These are phyloP conservation scores for Backusella tarrabulga DNA, from an alignment of 192 early-diverging fungal species.

Conservation along the genomic window DNA sequence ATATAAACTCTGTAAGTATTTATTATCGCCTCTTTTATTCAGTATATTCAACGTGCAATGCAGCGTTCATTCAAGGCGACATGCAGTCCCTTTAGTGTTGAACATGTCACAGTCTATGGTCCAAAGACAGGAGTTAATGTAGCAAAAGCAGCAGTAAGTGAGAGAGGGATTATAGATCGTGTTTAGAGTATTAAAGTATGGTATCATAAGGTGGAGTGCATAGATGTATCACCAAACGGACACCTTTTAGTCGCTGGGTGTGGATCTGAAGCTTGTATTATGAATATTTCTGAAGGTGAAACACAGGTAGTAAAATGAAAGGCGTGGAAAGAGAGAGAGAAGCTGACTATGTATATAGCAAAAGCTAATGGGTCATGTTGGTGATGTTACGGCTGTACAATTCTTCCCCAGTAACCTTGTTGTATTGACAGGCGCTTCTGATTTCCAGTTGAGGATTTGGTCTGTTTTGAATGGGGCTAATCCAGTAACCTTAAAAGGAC, in stretches of 20 bases:
- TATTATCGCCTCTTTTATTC: background rate
- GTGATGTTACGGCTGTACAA: constrained; percentile 60
- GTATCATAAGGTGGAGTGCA: constrained; percentile 30
- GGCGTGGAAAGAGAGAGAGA: background rate
- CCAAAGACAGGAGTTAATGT: constrained; percentile 23
- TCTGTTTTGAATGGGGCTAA: constrained; percentile 72
- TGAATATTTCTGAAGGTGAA: constrained; percentile 37
- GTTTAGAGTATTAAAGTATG: background rate
- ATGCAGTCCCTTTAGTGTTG: constrained; percentile 30
- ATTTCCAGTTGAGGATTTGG: constrained; percentile 72
- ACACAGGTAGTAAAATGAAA: constrained; percentile 29
- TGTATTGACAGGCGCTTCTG: constrained; percentile 63
- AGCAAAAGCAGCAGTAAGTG: constrained; percentile 9
- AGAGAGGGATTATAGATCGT: background rate
- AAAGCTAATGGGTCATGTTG: constrained; percentile 61
- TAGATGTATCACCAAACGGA: constrained; percentile 51
- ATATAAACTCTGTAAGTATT: constrained; percentile 40
- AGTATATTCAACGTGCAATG: background rate
- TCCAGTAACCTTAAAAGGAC: constrained; percentile 70
- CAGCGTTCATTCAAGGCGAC: constrained; percentile 45
- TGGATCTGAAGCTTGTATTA: constrained; percentile 38
- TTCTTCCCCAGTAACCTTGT: constrained; percentile 80
- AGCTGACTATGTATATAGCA: constrained; percentile 17
- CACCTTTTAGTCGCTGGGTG: constrained; percentile 44
- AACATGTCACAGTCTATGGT: constrained; percentile 38